Evolutionary conservation across 192 early-diverging fungal genomes (phyloP).

Genomic region (Coemansia asiatica): DNA sequence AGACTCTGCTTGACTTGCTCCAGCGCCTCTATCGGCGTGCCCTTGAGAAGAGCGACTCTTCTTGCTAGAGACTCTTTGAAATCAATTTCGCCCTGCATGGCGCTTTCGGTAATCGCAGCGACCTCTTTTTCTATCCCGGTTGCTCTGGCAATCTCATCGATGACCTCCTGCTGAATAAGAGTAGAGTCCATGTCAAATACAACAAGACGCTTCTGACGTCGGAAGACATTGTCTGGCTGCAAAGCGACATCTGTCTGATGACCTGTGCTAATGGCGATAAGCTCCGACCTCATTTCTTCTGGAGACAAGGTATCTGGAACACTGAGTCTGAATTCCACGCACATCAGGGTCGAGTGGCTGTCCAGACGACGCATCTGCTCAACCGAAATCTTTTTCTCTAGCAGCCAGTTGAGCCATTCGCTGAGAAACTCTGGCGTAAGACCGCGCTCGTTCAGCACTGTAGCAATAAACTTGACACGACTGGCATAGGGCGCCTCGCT

Average conservation of each 20-base stretch:
- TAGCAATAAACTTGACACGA: slow-evolving; percentile 85
- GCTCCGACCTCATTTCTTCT: slow-evolving; percentile 65
- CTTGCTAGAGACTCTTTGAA: slow-evolving; percentile 90
- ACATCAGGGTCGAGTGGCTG: slow-evolving; percentile 62
- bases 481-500: slow-evolving; percentile 83
- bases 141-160: slow-evolving; percentile 95
- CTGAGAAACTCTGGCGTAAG: slow-evolving; percentile 73
- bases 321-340: slow-evolving; percentile 81
- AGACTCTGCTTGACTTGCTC: slow-evolving; percentile 74
- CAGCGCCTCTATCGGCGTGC: slow-evolving; percentile 78
- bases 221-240: slow-evolving; percentile 85
- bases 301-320: slow-evolving; percentile 69
- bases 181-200: slow-evolving; percentile 99
- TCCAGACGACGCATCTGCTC: slow-evolving; percentile 87
- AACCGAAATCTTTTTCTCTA: slow-evolving; percentile 76
- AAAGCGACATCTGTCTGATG: slow-evolving; percentile 81
- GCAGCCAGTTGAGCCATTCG: slow-evolving; percentile 76
- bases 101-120: slow-evolving; percentile 88
- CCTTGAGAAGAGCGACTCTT: slow-evolving; percentile 85
- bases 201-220: slow-evolving; percentile 87
- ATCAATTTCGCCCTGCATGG: slow-evolving; percentile 98
- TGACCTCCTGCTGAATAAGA: slow-evolving; percentile 97
- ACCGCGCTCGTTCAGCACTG: slow-evolving; percentile 81
- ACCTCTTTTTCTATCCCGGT: slow-evolving; percentile 91
- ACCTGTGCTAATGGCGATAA: slow-evolving; percentile 70